Percentiles rank a stretch among this genome's conserved stretches.
phyloP scores from a whole-genome alignment of 345 rosid genomes.

The Salix exigua region DNA sequence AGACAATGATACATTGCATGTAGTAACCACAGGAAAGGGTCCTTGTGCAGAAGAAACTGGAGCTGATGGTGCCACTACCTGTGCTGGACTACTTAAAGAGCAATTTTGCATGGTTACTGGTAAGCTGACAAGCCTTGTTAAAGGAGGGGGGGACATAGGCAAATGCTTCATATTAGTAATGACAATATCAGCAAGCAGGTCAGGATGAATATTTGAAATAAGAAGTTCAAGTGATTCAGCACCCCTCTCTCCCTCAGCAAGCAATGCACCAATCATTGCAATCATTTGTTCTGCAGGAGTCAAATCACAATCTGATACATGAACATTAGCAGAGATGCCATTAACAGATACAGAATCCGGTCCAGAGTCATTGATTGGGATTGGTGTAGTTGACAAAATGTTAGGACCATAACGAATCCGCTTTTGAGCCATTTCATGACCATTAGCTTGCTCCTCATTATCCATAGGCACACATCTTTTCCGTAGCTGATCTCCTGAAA shows the following conservation, averaged over 20 bases:
- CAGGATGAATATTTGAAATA: conserved; percentile 89
- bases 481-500: conserved; percentile 53
- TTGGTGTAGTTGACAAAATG: conserved; percentile 33
- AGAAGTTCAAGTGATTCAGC: conserved; percentile 94
- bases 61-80: conserved; percentile 37
- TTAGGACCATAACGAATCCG: conserved; percentile 48
- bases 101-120: conserved; percentile 34
- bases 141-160: conserved; percentile 63
- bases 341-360: conserved; percentile 50
- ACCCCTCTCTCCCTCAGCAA: conserved; percentile 99
- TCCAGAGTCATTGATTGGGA: conserved; percentile 45
- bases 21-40: conserved; percentile 37
- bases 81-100: conserved; percentile 45
- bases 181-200: conserved; percentile 94
- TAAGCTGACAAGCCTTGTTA: conserved; percentile 44
- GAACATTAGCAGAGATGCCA: conserved; percentile 46
- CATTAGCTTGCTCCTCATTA: conserved; percentile 54
- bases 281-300: conserved; percentile 95
- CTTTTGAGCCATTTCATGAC: conserved; percentile 58
- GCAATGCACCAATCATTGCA: conserved; percentile 96
- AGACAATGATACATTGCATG: conserved; percentile 37
- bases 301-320: conserved; percentile 56
- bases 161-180: conserved; percentile 91
- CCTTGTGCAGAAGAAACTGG: conserved; percentile 37
- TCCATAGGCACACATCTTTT: conserved; percentile 67